Base-by-base conservation (phyloP, 2,329 filamentous ascomycete species). In the Colletotrichum abscissum region DNA sequence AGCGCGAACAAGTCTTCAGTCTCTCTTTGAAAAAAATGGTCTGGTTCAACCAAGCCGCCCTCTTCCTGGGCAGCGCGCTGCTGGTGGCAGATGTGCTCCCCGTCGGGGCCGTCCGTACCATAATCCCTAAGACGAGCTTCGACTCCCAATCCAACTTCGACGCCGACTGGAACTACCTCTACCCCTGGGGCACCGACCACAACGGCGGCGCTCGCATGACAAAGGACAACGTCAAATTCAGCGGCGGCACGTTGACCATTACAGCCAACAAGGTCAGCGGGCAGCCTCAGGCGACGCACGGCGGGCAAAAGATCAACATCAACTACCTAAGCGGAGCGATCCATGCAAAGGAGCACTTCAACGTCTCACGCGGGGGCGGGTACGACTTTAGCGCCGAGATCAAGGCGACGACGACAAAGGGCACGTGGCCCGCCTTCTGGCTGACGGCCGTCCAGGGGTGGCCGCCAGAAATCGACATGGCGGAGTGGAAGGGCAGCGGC, bases 361-460 rank as follows among this genome's bases (percentile, higher is more conserved):
- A 77, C 58, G 82, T 86, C 33, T 71, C 78, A 24, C 68, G 71
- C 1, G 82, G 82, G 42, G 82, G 82, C 5, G 84, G 84, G 2
- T 84, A 83, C 73, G 84, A 86, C 75, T 85, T 85, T 75, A 74
- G 76, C 9, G 84, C 80, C 60, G 82, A 84, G 74, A 83, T 86
- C 75, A 78, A 77, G 64, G 85, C 84, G 6, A 80, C 84, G 9
- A 82, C 82, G 1, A 78, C 78, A 1, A 79, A 81, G 72, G 84
- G 87, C 7, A 89, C 88, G 0, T 90, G 89, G 89, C 88, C 89
- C 0, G 89, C 89, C 0, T 90, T 90, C 76, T 90, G 88, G 89
- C 79, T 90, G 16, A 90, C 88, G 1, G 88, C 83, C 0, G 87
- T 88, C 0, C 78, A 87, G 57, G 82, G 84, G 0, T 91, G 89